Percentiles rank a stretch among this genome's conserved stretches.
phyloP scores from a whole-genome alignment of 2,329 filamentous ascomycete genomes.

The Helotiales sp. region DNA sequence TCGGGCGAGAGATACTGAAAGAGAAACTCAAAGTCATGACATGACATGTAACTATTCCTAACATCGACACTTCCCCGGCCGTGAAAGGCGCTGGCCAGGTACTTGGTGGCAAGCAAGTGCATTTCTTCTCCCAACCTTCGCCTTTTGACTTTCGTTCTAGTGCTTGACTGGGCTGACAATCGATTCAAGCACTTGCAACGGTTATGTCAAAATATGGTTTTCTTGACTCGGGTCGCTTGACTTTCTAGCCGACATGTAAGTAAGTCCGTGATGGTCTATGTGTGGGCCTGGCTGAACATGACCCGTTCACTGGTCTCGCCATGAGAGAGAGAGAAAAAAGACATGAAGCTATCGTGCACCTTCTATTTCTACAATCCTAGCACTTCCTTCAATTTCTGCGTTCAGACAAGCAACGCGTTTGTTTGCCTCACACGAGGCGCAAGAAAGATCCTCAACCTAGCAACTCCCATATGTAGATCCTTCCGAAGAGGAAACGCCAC shows the following conservation, averaged over 20 bases:
- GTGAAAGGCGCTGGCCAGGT: not conserved
- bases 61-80: not conserved
- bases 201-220: not conserved
- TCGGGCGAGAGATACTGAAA: too few relatives aligned
- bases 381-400: not conserved
- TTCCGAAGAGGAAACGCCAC: not conserved
- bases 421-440: not conserved
- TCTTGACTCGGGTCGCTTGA: conserved; percentile 1
- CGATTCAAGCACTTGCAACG: conserved; percentile 1
- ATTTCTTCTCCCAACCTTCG: not conserved
- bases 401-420: not conserved
- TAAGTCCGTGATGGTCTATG: not conserved
- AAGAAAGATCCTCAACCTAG: not conserved
- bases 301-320: not conserved
- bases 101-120: not conserved
- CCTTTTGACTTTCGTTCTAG: not conserved
- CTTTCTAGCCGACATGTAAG: too few relatives aligned
- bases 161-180: not conserved
- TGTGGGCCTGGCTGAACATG: not conserved
- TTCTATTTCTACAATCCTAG: not conserved
- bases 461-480: not conserved
- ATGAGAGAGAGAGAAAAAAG: not conserved
- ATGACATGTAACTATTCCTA: not conserved
- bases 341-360: not conserved
- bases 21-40: not conserved